phyloP scores from a whole-genome alignment of 148 eudicot species.

The Diospyros kaki region DNA sequence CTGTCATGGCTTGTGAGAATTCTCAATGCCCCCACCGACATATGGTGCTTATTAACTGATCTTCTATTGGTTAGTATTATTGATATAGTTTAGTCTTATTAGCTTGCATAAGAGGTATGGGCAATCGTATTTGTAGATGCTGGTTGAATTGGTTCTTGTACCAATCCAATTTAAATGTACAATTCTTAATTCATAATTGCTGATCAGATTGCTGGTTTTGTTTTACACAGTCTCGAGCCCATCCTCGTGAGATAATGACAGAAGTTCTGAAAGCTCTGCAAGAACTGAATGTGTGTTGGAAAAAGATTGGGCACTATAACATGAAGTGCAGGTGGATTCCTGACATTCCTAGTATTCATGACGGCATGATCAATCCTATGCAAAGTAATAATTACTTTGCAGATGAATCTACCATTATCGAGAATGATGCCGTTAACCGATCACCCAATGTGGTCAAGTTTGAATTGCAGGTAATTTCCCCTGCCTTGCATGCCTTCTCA shows the following conservation, averaged over 20 bases:
- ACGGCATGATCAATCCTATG: slow-evolving; percentile 54
- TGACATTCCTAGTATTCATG: slow-evolving; percentile 33
- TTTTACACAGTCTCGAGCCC: slow-evolving; percentile 74
- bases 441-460: slow-evolving; percentile 74
- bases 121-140: neutral
- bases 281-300: slow-evolving; percentile 88
- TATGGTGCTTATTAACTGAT: neutral
- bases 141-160: neutral
- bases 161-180: neutral
- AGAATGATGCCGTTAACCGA: slow-evolving; percentile 41
- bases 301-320: slow-evolving; percentile 90
- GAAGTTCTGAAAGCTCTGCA: slow-evolving; percentile 93
- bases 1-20: neutral
- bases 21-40: neutral
- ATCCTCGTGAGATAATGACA: slow-evolving; percentile 86
- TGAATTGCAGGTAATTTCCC: slow-evolving; percentile 76
- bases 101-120: neutral
- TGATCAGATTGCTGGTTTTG: neutral
- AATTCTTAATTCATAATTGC: neutral
- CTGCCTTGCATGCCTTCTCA: neutral
- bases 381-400: slow-evolving; percentile 56
- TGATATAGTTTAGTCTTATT: neutral
- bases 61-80: neutral
- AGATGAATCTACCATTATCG: slow-evolving; percentile 62
- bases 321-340: slow-evolving; percentile 89